Conservation (phyloP, 1,284 basidiomycete species). For the Naganishia cerealis region DNA sequence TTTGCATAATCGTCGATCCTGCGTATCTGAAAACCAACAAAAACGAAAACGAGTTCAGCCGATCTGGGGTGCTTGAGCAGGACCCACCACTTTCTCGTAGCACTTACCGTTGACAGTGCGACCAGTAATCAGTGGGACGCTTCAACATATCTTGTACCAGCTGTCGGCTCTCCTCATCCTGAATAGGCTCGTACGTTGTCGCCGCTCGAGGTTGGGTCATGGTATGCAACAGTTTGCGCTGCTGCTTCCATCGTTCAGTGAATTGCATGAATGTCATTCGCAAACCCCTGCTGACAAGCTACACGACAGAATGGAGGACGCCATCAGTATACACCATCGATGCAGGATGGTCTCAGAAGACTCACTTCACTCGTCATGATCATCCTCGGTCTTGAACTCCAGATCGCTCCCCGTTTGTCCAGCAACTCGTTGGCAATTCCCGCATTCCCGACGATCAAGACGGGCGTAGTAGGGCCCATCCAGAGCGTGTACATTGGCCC, state of each 20-base stretch:
- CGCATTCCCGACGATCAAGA: slow-evolving; percentile 40
- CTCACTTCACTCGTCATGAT: slow-evolving; percentile 45
- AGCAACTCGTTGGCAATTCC: slow-evolving; percentile 43
- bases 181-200: slow-evolving; percentile 41
- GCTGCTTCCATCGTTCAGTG: slow-evolving; percentile 39
- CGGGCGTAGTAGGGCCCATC: slow-evolving; percentile 36
- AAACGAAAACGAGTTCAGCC: not conserved
- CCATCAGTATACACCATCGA: not conserved
- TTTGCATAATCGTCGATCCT: slow-evolving; percentile 45
- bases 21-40: slow-evolving; percentile 36
- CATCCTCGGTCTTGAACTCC: slow-evolving; percentile 42
- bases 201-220: slow-evolving; percentile 40
- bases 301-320: not conserved
- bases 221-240: slow-evolving; percentile 40
- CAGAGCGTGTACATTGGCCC: slow-evolving; percentile 43
- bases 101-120: slow-evolving; percentile 39
- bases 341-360: slow-evolving; percentile 20
- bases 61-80: not conserved
- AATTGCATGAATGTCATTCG: slow-evolving; percentile 47
- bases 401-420: slow-evolving; percentile 43
- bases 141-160: slow-evolving; percentile 40
- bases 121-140: slow-evolving; percentile 39
- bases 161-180: slow-evolving; percentile 41
- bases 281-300: slow-evolving; percentile 32
- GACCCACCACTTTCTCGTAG: not conserved